Percentiles rank a stretch among this genome's conserved stretches.
These are phyloP conservation scores for Stevia rebaudiana DNA, from an alignment of 140 eudicot genomes.

Conservation along the genomic window DNA sequence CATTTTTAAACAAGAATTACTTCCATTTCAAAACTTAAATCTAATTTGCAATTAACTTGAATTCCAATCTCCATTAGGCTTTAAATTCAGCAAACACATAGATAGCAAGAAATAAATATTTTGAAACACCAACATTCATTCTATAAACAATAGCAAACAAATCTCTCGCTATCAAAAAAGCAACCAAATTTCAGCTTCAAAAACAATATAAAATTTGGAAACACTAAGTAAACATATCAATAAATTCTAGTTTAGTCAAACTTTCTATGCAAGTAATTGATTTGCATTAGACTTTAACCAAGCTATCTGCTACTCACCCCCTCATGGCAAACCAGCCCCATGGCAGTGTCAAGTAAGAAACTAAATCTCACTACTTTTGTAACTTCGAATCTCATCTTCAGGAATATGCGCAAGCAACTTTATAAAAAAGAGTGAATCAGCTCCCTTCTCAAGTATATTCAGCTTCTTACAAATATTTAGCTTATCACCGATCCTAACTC, in stretches of 20 bases:
- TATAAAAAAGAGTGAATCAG: neutral
- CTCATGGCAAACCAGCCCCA: slow-evolving; percentile 9
- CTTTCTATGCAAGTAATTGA: neutral
- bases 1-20: neutral
- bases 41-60: neutral
- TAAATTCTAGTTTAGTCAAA: slow-evolving; percentile 9
- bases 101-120: neutral
- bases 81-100: neutral
- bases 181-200: slow-evolving; percentile 3
- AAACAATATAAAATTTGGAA: neutral
- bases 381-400: neutral
- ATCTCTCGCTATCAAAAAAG: slow-evolving; percentile 1
- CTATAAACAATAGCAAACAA: neutral
- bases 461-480: neutral
- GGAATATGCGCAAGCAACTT: neutral
- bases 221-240: neutral
- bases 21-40: neutral
- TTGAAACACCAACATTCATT: slow-evolving; percentile 2
- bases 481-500: neutral
- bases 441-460: neutral
- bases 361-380: neutral
- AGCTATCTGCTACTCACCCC: slow-evolving; percentile 3
- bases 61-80: neutral
- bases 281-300: neutral
- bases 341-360: neutral